phyloP scores from a whole-genome alignment of 1,284 basidiomycete genomes.

The Sanguinoderma infundibulare region DNA sequence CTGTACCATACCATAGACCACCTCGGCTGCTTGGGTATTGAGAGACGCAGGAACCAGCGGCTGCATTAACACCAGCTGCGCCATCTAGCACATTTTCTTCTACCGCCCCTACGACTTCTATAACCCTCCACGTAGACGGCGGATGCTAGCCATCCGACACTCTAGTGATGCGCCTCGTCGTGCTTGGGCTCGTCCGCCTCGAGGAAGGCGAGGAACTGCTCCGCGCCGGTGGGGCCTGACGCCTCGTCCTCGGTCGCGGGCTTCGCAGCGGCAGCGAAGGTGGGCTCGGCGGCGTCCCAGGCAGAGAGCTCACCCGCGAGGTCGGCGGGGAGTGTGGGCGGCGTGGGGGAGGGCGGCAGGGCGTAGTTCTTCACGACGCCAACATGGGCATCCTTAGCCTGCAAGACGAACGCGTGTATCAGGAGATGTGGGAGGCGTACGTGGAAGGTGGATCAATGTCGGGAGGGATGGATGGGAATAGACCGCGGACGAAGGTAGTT shows the following conservation, averaged over 20 bases:
- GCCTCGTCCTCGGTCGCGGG: conserved; percentile 36
- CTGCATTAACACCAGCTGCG: conserved; percentile 17
- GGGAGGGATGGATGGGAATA: not conserved
- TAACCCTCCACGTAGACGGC: not conserved
- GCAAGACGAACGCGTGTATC: conserved; percentile 5
- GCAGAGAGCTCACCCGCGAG: conserved; percentile 82
- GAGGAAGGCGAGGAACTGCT: conserved; percentile 62
- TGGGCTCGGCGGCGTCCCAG: conserved; percentile 81
- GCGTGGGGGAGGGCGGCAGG: conserved; percentile 67
- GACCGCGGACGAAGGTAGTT: not conserved
- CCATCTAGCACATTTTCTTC: conserved; percentile 23
- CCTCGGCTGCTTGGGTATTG: not conserved
- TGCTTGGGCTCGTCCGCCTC: conserved; percentile 64
- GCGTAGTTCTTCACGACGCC: conserved; percentile 79
- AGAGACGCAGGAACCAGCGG: conserved; percentile 7
- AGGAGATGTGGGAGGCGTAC: not conserved
- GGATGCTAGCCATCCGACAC: not conserved
- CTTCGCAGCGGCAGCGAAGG: conserved; percentile 43
- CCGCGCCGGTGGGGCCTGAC: conserved; percentile 47
- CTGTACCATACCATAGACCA: too few relatives aligned
- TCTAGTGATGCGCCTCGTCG: conserved; percentile 56
- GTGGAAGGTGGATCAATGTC: not conserved
- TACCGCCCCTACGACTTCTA: not conserved
- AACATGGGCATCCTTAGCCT: conserved; percentile 87
- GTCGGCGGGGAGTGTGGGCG: conserved; percentile 76